Conservation (phyloP, 2,329 filamentous ascomycete genomes). For the Colletotrichum gloeosporioides region DNA sequence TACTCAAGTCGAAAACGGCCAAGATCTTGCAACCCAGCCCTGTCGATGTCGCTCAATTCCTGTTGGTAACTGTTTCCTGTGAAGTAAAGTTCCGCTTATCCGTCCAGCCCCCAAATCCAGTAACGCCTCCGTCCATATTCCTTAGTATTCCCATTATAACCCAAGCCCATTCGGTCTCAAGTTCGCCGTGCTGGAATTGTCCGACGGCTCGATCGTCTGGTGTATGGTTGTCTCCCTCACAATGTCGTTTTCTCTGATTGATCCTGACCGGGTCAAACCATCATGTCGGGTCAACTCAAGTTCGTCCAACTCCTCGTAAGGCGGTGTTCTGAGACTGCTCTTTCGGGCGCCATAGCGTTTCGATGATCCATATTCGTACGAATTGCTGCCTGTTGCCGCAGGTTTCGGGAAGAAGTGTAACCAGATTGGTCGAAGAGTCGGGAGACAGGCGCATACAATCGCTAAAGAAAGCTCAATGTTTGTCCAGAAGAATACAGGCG, state of each 20-base stretch:
- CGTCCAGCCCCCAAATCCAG: neutral
- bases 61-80: neutral
- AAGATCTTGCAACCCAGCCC: neutral
- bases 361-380: conserved; percentile 12
- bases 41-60: neutral
- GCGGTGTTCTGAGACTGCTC: neutral
- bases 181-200: conserved; percentile 11
- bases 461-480: conserved; percentile 45
- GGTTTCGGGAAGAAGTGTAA: conserved; percentile 20
- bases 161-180: neutral
- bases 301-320: conserved; percentile 14
- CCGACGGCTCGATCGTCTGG: conserved; percentile 6
- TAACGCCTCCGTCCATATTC: neutral
- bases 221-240: conserved; percentile 9
- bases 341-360: neutral
- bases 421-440: conserved; percentile 38
- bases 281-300: neutral
- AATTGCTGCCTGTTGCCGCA: neutral
- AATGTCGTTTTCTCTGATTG: neutral
- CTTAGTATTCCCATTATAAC: neutral
- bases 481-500: conserved; percentile 39
- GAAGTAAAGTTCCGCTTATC: neutral
- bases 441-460: conserved; percentile 43
- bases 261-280: neutral
- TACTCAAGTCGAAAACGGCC: neutral